phyloP scores from a whole-genome alignment of 352 stramenopile species.

The Phytophthora tubulina region DNA sequence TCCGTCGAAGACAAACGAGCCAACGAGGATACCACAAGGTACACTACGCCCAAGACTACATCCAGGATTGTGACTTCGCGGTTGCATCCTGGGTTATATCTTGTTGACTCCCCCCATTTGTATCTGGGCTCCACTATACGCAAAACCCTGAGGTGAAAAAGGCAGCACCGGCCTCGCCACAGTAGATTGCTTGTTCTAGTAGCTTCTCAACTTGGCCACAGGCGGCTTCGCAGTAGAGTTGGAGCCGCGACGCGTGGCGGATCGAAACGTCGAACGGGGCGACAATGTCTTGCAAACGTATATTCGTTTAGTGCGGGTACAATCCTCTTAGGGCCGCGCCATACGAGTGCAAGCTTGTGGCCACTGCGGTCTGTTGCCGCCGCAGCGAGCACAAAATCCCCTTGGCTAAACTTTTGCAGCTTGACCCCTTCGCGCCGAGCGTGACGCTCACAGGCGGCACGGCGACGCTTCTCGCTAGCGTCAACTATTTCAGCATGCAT shows the following conservation, averaged over 20 bases:
- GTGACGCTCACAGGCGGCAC: conserved; percentile 13
- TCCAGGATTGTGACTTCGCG: too few species aligned
- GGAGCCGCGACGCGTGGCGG: conserved; percentile 19
- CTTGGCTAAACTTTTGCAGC: conserved; percentile 15
- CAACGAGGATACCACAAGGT: too few species aligned
- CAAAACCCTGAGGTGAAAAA: too few species aligned
- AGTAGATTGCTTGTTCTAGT: conserved; percentile 13
- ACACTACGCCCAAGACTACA: too few species aligned
- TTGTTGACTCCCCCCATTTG: too few species aligned
- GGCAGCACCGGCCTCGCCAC: too few species aligned
- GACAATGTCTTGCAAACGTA: conserved; percentile 35
- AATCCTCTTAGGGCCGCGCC: conserved; percentile 27
- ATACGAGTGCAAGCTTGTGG: conserved; percentile 29
- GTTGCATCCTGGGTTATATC: too few species aligned
- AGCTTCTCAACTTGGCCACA: neutral
- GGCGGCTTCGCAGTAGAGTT: conserved; percentile 11
- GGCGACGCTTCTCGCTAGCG: conserved; percentile 18
- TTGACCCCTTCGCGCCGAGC: conserved; percentile 8
- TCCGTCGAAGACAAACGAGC: too few species aligned
- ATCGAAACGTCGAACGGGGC: conserved; percentile 11
- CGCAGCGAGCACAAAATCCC: conserved; percentile 30
- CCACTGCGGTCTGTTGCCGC: neutral
- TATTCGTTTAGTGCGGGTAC: conserved; percentile 15
- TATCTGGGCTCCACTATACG: too few species aligned
- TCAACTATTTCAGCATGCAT: conserved; percentile 1